These are phyloP conservation scores for Truncatella angustata DNA, from an alignment of 2,329 filamentous ascomycete species.

Conservation along the genomic window DNA sequence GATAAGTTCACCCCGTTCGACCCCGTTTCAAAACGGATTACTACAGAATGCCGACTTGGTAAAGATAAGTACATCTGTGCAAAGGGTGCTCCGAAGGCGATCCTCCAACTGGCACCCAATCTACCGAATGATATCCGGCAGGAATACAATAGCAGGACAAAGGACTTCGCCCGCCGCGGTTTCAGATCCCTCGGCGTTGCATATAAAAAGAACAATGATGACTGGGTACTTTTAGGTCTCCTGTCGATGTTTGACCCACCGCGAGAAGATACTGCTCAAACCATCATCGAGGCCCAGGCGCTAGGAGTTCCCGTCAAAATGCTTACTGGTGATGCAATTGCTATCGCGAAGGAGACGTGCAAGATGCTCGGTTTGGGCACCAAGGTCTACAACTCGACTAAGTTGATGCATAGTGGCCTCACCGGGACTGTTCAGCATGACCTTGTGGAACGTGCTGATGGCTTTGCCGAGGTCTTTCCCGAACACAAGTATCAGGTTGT, in stretches of 20 bases:
- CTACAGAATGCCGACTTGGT: conserved; percentile 65
- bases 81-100: conserved; percentile 76
- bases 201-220: conserved; percentile 73
- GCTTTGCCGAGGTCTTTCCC: conserved; percentile 72
- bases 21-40: conserved; percentile 78
- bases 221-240: conserved; percentile 50
- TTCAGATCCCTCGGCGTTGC: conserved; percentile 80
- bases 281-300: conserved; percentile 72
- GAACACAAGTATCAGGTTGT: conserved; percentile 77
- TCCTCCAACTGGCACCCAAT: conserved; percentile 66
- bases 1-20: conserved; percentile 78
- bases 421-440: conserved; percentile 72
- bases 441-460: conserved; percentile 71
- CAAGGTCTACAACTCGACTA: conserved; percentile 79
- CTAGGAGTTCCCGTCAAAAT: conserved; percentile 72
- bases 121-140: conserved; percentile 64
- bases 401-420: conserved; percentile 74
- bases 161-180: conserved; percentile 74
- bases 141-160: conserved; percentile 70
- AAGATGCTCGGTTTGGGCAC: conserved; percentile 78
- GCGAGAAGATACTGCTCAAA: conserved; percentile 76
- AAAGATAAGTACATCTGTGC: conserved; percentile 70
- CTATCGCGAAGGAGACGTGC: conserved; percentile 79
- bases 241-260: conserved; percentile 77
- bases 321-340: conserved; percentile 77